Conservation (phyloP, 164 flowering plant species). For the Sextonia rubra region DNA sequence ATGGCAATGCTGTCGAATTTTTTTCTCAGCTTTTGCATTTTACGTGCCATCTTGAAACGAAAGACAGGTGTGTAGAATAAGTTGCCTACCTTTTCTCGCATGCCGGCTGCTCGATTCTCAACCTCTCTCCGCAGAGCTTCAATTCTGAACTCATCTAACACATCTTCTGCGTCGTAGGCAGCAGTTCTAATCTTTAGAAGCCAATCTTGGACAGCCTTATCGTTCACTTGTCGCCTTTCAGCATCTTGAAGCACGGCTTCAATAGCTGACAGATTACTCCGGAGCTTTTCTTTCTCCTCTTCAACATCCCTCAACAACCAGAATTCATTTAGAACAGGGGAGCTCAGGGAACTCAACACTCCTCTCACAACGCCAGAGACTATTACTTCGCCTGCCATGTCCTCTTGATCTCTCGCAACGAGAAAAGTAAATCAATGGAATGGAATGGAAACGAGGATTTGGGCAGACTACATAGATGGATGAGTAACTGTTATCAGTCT, state of each 20-base stretch:
- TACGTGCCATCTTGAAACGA: neutral
- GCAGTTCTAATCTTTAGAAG: conserved; percentile 2
- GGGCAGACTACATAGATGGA: no score
- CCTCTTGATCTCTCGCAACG: neutral
- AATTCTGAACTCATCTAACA: conserved; percentile 2
- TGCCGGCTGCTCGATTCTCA: neutral
- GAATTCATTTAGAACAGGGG: neutral
- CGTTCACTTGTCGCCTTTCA: conserved; percentile 19
- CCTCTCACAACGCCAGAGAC: neutral
- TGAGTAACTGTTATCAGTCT: no score
- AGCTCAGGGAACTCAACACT: neutral
- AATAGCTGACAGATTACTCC: neutral
- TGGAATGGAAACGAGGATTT: no score
- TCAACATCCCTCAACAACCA: neutral
- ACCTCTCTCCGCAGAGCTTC: no score
- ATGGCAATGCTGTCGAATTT: neutral
- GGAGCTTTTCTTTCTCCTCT: neutral
- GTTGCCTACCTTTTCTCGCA: neutral
- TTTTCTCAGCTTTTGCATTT: neutral
- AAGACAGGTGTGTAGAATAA: neutral
- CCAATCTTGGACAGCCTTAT: conserved; percentile 10
- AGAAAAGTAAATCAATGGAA: neutral
- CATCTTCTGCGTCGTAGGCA: conserved; percentile 10
- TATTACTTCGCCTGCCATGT: neutral
- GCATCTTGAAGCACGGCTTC: conserved; percentile 21